Conservation (phyloP, 2,329 filamentous ascomycete genomes). For the Chaetomium strumarium region DNA sequence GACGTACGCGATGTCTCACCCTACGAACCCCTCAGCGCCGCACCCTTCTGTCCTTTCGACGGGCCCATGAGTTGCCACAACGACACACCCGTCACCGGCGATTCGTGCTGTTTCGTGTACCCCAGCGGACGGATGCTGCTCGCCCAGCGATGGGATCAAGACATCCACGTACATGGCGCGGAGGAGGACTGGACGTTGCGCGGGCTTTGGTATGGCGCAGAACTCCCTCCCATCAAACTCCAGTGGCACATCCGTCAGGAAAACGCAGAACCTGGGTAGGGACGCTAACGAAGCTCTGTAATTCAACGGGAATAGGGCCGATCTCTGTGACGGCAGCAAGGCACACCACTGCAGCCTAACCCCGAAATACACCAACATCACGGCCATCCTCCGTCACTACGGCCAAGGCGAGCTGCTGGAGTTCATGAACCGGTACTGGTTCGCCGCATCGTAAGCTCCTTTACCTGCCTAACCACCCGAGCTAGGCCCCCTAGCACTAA, state of each 20-base stretch:
- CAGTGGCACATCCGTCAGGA: not conserved
- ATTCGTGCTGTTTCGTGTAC: conserved; percentile 39
- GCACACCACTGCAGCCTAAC: conserved; percentile 39
- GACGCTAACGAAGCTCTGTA: not conserved
- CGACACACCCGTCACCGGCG: conserved; percentile 29
- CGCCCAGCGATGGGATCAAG: conserved; percentile 41
- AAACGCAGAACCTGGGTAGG: not conserved
- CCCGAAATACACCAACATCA: conserved; percentile 38
- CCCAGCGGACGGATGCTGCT: conserved; percentile 38
- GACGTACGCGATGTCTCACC: conserved; percentile 24
- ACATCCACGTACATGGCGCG: conserved; percentile 35
- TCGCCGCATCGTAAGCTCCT: conserved; percentile 27
- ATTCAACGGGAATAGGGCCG: conserved; percentile 31
- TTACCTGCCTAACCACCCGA: not conserved
- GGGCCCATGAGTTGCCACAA: conserved; percentile 36
- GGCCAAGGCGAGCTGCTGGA: conserved; percentile 35
- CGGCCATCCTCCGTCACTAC: conserved; percentile 35
- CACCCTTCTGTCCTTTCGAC: conserved; percentile 33
- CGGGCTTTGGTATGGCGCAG: conserved; percentile 35
- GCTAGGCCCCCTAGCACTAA: no score
- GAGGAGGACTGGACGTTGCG: conserved; percentile 41
- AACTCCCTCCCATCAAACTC: not conserved
- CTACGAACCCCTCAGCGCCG: conserved; percentile 33
- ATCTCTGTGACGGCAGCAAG: conserved; percentile 40
- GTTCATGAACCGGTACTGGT: conserved; percentile 40